Evolutionary conservation across 345 rosid species (phyloP).

Genomic region (Kernera saxatilis): DNA sequence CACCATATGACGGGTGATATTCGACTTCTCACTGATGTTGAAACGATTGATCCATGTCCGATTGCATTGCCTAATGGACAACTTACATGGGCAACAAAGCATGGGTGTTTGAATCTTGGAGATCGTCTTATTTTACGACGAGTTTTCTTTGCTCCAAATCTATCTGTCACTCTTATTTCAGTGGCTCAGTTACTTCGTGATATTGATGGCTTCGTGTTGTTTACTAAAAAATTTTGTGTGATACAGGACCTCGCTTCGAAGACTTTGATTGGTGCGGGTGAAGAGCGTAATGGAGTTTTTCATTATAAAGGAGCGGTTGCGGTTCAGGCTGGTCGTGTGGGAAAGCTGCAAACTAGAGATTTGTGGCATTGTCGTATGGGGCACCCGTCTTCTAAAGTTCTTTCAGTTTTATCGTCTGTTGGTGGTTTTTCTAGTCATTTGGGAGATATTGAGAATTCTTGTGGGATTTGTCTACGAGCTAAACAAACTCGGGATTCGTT

Average conservation of each 20-base stretch:
- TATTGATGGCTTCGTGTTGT: not conserved
- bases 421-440: not conserved
- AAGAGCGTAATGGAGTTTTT: not conserved
- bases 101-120: not conserved
- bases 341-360: not conserved
- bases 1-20: not conserved
- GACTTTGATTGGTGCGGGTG: conserved; percentile 1
- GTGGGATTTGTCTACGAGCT: not conserved
- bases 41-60: not conserved
- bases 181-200: not conserved
- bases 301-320: not conserved
- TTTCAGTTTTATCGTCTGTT: not conserved
- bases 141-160: not conserved
- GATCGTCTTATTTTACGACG: not conserved
- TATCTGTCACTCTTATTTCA: not conserved
- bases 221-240: not conserved
- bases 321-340: not conserved
- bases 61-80: not conserved
- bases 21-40: not conserved
- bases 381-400: not conserved
- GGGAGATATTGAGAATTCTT: not conserved
- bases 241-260: not conserved
- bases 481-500: not conserved
- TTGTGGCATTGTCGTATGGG: not conserved
- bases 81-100: not conserved